Conservation (phyloP, 441 rosid species). For the Heliophila coronopifolia region DNA sequence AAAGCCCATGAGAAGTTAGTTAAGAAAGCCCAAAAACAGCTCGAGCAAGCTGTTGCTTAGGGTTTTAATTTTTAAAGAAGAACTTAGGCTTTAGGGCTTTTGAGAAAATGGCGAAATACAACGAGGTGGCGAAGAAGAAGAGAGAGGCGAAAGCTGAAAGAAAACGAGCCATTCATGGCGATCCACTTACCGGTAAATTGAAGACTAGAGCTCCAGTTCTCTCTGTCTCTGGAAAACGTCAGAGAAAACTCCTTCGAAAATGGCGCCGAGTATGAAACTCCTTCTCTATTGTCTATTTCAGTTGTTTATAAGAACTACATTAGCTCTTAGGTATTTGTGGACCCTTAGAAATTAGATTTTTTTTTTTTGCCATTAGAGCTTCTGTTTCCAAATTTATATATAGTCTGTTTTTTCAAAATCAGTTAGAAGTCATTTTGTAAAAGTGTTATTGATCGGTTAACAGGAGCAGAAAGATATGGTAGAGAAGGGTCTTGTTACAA, state of each 20-base stretch:
- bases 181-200: conserved; percentile 50
- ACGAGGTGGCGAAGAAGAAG: conserved; percentile 63
- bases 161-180: conserved; percentile 63
- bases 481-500: conserved; percentile 58
- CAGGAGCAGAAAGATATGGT: conserved; percentile 71
- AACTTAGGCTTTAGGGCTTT: too few species aligned
- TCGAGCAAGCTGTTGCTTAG: too few species aligned
- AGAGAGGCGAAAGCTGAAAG: conserved; percentile 47
- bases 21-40: too few species aligned
- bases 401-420: not conserved
- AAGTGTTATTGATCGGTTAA: not conserved
- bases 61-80: too few species aligned
- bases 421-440: not conserved
- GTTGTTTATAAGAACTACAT: not conserved
- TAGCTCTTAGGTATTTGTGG: not conserved
- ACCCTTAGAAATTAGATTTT: not conserved
- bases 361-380: not conserved
- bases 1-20: too few species aligned
- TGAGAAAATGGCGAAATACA: conserved; percentile 88
- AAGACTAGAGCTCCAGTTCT: conserved; percentile 38
- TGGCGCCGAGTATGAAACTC: conserved; percentile 49
- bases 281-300: not conserved
- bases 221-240: conserved; percentile 68
- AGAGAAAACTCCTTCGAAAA: conserved; percentile 61
- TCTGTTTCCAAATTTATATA: not conserved